Evolutionary conservation across 108 stramenopile genomes (phyloP).

Genomic region (Fragilaria radians): DNA sequence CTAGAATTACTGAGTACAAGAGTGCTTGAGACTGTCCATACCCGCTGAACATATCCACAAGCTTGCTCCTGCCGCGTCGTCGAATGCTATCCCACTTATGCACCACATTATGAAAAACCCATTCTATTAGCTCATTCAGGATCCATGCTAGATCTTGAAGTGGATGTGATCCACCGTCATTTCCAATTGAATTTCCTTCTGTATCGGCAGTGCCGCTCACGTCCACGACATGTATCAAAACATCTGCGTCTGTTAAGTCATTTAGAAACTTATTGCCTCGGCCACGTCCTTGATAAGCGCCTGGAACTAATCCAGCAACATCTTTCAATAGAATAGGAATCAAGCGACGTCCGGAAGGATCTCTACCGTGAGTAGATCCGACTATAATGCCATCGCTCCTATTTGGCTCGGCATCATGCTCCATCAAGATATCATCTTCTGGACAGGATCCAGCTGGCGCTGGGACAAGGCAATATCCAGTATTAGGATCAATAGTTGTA

Average conservation of each 20-base stretch:
- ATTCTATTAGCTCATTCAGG: conserved; percentile 73
- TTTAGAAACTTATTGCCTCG: conserved; percentile 86
- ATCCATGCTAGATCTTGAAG: conserved; percentile 79
- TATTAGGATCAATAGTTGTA: conserved; percentile 92
- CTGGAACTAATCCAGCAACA: conserved; percentile 89
- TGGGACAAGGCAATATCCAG: conserved; percentile 72
- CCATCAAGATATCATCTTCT: conserved; percentile 43
- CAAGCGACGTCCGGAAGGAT: conserved; percentile 55
- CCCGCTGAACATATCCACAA: conserved; percentile 80
- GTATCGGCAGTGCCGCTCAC: conserved; percentile 67
- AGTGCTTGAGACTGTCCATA: conserved; percentile 71
- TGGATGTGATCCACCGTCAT: conserved; percentile 36
- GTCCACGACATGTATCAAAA: conserved; percentile 82
- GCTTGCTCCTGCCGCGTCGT: conserved; percentile 41
- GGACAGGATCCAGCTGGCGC: conserved; percentile 64
- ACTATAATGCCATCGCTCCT: neutral
- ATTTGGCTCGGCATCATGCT: too few relatives aligned
- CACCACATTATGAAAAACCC: conserved; percentile 77
- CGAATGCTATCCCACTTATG: conserved; percentile 74
- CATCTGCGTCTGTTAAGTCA: conserved; percentile 86
- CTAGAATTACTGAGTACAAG: conserved; percentile 38
- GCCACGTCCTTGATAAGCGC: conserved; percentile 81
- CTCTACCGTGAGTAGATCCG: conserved; percentile 79
- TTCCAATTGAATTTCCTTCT: conserved; percentile 37
- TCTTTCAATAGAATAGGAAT: conserved; percentile 81